These are phyloP conservation scores for Starmerella tilneyi DNA, from an alignment of 805 yeast genomes.

Conservation along the genomic window DNA sequence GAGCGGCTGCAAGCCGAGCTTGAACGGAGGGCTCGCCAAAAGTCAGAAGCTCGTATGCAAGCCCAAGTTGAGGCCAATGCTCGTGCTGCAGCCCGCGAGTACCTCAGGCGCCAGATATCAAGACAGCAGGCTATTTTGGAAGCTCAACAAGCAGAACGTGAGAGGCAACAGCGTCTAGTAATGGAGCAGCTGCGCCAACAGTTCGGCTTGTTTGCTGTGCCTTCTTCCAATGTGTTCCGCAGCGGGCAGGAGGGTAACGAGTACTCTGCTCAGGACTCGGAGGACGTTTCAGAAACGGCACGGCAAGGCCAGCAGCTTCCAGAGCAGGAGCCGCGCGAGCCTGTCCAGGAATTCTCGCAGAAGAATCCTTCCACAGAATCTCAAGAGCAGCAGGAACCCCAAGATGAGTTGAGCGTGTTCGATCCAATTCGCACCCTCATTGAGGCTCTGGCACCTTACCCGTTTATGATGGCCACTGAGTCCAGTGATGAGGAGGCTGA, in stretches of 20 bases:
- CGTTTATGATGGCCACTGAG: slow-evolving; percentile 12
- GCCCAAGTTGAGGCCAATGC: slow-evolving; percentile 17
- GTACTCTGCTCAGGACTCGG: background rate
- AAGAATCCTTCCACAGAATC: background rate
- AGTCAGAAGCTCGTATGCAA: slow-evolving; percentile 5
- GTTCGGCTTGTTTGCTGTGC: slow-evolving; percentile 12
- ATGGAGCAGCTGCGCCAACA: slow-evolving; percentile 19
- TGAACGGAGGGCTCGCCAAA: slow-evolving; percentile 5
- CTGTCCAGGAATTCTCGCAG: background rate
- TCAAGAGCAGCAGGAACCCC: too few relatives aligned
- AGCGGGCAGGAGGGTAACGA: slow-evolving; percentile 1
- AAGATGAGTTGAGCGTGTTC: too few relatives aligned
- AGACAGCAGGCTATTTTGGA: slow-evolving; percentile 11
- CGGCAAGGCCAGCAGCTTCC: background rate
- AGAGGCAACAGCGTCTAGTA: slow-evolving; percentile 14
- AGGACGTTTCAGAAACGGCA: background rate
- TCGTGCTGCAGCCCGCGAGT: slow-evolving; percentile 18
- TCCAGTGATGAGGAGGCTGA: slow-evolving; percentile 19
- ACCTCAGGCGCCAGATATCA: slow-evolving; percentile 15
- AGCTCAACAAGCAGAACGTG: slow-evolving; percentile 18
- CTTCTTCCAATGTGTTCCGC: slow-evolving; percentile 10
- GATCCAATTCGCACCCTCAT: slow-evolving; percentile 15
- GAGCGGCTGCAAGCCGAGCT: slow-evolving; percentile 13
- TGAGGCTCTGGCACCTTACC: slow-evolving; percentile 17
- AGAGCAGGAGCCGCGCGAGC: background rate